A percentile compares a stretch with the other conserved stretches of the same genome.
Evolutionary conservation across 202 grass and related monocot genomes (phyloP).

Genomic region (Eragrostis tef): DNA sequence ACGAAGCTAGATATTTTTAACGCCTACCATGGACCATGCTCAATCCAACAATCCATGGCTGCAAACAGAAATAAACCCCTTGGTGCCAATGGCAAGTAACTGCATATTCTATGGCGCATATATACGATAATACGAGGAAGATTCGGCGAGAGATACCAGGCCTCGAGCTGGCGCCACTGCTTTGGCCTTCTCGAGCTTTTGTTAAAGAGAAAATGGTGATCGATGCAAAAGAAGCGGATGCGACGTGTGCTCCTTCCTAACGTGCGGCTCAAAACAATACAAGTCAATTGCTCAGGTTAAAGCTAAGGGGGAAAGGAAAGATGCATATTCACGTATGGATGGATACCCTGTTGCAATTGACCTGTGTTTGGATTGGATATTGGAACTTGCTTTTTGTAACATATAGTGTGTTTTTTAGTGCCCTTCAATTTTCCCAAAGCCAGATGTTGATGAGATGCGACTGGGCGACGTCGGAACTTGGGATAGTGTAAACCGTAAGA

Average conservation of each 20-base stretch:
- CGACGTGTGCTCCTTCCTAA: slow-evolving; percentile 9
- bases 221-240: slow-evolving; percentile 28
- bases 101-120: not conserved
- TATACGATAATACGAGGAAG: not conserved
- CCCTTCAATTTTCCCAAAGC: slow-evolving; percentile 12
- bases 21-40: not conserved
- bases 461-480: slow-evolving; percentile 35
- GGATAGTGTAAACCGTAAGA: slow-evolving; percentile 35
- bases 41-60: not conserved
- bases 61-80: not conserved
- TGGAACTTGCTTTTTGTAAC: slow-evolving; percentile 8
- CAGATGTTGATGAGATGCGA: slow-evolving; percentile 10
- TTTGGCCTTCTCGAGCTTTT: slow-evolving; percentile 48
- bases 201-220: slow-evolving; percentile 19
- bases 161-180: slow-evolving; percentile 43
- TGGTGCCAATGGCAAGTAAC: not conserved
- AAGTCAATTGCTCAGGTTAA: slow-evolving; percentile 15
- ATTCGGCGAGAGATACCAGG: slow-evolving; percentile 38
- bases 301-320: not conserved
- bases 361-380: slow-evolving; percentile 18
- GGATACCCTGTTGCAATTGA: slow-evolving; percentile 15
- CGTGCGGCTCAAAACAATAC: slow-evolving; percentile 11
- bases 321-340: not conserved
- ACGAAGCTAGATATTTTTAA: slow-evolving; percentile 13
- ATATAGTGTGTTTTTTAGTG: slow-evolving; percentile 9